Evolutionary conservation across 805 yeast genomes (phyloP), one percentile per base, ranked within the genome.

Genomic region (Starmerella cellae): DNA sequence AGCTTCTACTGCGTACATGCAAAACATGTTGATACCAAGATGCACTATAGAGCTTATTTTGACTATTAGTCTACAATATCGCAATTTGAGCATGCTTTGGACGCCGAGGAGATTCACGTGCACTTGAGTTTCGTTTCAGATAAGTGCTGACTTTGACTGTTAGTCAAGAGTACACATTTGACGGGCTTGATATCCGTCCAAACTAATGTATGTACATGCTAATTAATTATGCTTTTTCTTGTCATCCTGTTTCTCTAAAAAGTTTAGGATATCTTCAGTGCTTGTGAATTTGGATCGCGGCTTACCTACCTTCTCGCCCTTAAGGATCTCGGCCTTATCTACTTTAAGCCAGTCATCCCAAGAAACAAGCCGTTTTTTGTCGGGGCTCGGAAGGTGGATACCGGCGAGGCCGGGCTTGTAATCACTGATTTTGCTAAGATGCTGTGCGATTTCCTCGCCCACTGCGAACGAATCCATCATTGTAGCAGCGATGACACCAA

Each of bases 401-500:
- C 18, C 43, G 5, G 17, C 37, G 5, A 39, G 24, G 17, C 36
- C 44, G 5, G 22, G 30, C 11, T 54, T 61, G 10, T 52, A 55
- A 45, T 62, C 55, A 14, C 69, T 67, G 14, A 50, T 39, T 45
- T 55, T 58, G 18, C 21, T 16, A 16, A 50, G 27, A 22, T 26
- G 43, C 13, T 68, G 64, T 16, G 75, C 54, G 0, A 91, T 66
- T 11, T 68, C 62, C 22, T 75, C 82, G 0, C 84, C 88, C 0
- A 88, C 77, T 8, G 74, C 71, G 48, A 78, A 78, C 1, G 95
- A 74, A 45, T 81, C 85, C 70, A 79, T 71, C 79, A 88, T 82
- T 0, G 97, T 84, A 13, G 82, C 70, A 16, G 94, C 93, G 50
- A 91, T 91, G 3, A 84, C 93, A 1, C 98, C 98, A 23, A 71